Evolutionary conservation across 495 filamentous ascomycete genomes (phyloP).

Genomic region (Pseudevernia furfuracea): DNA sequence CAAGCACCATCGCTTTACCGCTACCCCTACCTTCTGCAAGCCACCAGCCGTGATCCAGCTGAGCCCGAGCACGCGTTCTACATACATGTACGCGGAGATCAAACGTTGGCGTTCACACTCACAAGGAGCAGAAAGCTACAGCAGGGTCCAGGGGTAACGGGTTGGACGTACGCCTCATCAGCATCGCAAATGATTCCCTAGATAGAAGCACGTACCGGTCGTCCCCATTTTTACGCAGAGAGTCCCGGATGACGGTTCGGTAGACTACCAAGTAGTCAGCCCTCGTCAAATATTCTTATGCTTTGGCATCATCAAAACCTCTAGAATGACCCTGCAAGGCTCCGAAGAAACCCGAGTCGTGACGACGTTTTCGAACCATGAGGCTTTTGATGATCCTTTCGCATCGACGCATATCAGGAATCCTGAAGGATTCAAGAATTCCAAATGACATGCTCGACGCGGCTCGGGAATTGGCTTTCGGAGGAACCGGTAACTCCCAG

Average conservation of each 20-base stretch:
- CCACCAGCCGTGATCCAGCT: not conserved
- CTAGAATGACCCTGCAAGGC: not conserved
- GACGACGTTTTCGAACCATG: not conserved
- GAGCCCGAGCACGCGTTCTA: not conserved
- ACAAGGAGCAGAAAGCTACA: not conserved
- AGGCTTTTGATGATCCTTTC: not conserved
- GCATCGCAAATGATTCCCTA: not conserved
- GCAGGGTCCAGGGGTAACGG: not conserved
- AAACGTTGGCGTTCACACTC: not conserved
- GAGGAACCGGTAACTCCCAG: not conserved
- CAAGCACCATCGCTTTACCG: not conserved
- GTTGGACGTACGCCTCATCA: not conserved
- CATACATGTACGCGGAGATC: not conserved
- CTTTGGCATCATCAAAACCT: not conserved
- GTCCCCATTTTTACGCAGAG: not conserved
- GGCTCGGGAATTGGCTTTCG: not conserved
- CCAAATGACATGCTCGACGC: not conserved
- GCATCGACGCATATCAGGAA: not conserved
- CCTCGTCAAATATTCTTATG: not conserved
- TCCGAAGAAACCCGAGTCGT: not conserved
- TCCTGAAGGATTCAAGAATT: not conserved
- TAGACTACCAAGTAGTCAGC: not conserved
- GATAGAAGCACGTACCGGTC: not conserved
- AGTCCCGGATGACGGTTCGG: not conserved
- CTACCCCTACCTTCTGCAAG: not conserved